phyloP scores from a whole-genome alignment of 2,329 filamentous ascomycete species.

The Elsinoe ampelina region DNA sequence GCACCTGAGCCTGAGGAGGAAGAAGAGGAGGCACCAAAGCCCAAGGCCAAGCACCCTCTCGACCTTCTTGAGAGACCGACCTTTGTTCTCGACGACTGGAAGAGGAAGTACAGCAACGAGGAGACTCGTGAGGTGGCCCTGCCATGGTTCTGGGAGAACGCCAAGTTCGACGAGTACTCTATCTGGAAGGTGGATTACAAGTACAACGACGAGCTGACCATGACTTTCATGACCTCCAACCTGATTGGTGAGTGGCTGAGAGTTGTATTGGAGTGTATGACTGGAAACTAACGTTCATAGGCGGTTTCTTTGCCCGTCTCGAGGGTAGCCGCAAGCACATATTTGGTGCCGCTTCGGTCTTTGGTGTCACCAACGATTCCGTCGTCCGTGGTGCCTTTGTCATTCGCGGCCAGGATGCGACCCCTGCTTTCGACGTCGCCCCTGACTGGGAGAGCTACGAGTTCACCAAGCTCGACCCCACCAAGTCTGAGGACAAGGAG shows the following conservation, averaged over 20 bases:
- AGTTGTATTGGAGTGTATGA: neutral
- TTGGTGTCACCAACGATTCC: conserved; percentile 78
- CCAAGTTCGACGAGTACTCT: conserved; percentile 89
- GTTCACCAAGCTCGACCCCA: conserved; percentile 92
- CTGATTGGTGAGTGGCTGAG: conserved; percentile 56
- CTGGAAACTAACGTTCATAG: conserved; percentile 26
- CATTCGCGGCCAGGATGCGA: conserved; percentile 79
- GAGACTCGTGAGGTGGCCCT: conserved; percentile 72
- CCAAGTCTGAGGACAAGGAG: conserved; percentile 72
- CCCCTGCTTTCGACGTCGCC: conserved; percentile 88
- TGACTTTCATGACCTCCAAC: conserved; percentile 99
- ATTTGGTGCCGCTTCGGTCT: conserved; percentile 85
- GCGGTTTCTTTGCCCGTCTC: conserved; percentile 94
- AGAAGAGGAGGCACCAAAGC: conserved; percentile 51
- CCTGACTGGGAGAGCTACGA: conserved; percentile 95
- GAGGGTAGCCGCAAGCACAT: conserved; percentile 97
- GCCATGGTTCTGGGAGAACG: conserved; percentile 98
- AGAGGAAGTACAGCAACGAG: conserved; percentile 97
- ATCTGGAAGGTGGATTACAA: conserved; percentile 94
- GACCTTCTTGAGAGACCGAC: conserved; percentile 72
- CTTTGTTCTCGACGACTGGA: conserved; percentile 90
- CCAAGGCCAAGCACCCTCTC: conserved; percentile 95
- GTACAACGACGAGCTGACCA: conserved; percentile 96
- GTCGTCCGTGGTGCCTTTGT: conserved; percentile 90
- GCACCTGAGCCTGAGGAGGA: conserved; percentile 52